Conservation (phyloP, 1,284 basidiomycete species). For the Somion occarium region DNA sequence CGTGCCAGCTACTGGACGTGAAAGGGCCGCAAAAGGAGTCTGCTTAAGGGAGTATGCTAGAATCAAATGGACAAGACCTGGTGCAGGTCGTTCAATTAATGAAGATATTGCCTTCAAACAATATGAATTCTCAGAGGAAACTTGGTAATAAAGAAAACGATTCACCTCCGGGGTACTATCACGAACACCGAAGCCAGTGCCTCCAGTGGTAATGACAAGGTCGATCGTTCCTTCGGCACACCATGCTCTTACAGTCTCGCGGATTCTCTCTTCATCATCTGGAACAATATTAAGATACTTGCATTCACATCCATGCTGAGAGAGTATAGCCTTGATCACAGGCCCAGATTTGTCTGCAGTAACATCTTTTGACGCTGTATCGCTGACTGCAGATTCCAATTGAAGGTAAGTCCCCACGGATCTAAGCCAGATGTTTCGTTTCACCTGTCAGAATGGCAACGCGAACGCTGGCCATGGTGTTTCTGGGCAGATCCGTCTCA, state of each 20-base stretch:
- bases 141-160: conserved; percentile 1
- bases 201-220: conserved; percentile 79
- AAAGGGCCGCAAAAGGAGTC: conserved; percentile 78
- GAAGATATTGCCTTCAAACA: conserved; percentile 59
- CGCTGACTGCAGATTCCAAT: conserved; percentile 47
- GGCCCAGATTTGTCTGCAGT: conserved; percentile 64
- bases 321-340: conserved; percentile 48
- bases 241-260: conserved; percentile 42
- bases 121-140: conserved; percentile 5
- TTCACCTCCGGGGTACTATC: conserved; percentile 80
- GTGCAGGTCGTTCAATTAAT: conserved; percentile 68
- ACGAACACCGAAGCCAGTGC: conserved; percentile 79
- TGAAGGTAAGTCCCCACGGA: not conserved
- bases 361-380: conserved; percentile 53
- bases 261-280: conserved; percentile 57
- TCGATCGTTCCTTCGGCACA: conserved; percentile 44
- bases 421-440: not conserved
- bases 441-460: conserved; percentile 29
- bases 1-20: conserved; percentile 78
- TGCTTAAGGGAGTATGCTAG: conserved; percentile 63
- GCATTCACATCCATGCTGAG: conserved; percentile 36
- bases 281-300: conserved; percentile 41
- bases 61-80: conserved; percentile 78
- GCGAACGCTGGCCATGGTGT: conserved; percentile 21
- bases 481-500: not conserved